These are phyloP conservation scores for Irpex sp. DNA, from an alignment of 1,284 basidiomycete genomes.

Conservation along the genomic window DNA sequence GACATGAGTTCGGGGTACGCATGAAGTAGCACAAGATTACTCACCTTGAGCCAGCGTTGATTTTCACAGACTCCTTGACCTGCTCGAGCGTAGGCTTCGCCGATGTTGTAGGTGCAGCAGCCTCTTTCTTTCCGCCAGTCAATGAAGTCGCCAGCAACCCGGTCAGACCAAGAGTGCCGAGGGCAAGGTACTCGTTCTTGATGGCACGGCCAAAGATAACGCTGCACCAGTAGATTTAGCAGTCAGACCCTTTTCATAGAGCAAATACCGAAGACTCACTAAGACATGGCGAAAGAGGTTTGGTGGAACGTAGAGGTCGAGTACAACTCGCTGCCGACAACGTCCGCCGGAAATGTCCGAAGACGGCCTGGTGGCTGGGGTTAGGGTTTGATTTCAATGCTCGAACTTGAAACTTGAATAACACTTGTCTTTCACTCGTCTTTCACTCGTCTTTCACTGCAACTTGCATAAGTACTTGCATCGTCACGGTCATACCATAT, in stretches of 20 bases:
- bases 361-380: not conserved
- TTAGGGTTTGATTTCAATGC: not conserved
- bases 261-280: conserved; percentile 9
- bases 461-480: too few relatives aligned
- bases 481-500: too few relatives aligned
- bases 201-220: conserved; percentile 70
- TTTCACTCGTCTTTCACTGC: too few relatives aligned
- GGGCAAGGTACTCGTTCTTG: conserved; percentile 74
- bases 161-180: conserved; percentile 57
- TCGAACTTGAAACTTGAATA: not conserved
- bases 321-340: not conserved
- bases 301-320: conserved; percentile 1
- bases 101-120: conserved; percentile 27
- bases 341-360: conserved; percentile 4
- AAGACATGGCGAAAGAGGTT: conserved; percentile 17
- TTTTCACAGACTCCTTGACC: conserved; percentile 57
- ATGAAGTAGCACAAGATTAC: conserved; percentile 24
- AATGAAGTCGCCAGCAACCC: conserved; percentile 39
- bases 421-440: not conserved
- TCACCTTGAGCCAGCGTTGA: conserved; percentile 64
- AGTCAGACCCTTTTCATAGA: not conserved
- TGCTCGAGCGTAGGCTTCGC: conserved; percentile 44
- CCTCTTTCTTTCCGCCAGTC: conserved; percentile 47
- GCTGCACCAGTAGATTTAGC: conserved; percentile 34
- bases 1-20: not conserved